Conservation (phyloP, 345 rosid genomes). For the Citropsis articulata region DNA sequence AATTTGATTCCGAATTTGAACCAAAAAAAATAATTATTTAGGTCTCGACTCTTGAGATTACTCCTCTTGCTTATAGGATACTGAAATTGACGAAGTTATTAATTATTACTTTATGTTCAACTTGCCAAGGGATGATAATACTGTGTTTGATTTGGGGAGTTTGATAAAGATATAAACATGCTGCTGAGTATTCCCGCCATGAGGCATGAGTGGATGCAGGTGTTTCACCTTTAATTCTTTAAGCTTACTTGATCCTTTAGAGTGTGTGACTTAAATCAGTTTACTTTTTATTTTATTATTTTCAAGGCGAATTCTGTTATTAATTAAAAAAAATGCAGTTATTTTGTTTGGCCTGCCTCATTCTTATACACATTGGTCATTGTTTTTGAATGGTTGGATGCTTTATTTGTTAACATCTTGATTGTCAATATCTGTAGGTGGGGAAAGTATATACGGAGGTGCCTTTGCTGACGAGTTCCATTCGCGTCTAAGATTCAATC, state of each 20-base stretch:
- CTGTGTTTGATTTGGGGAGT: not conserved
- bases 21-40: too few relatives aligned
- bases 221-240: not conserved
- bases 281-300: not conserved
- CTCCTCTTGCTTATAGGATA: not conserved
- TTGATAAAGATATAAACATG: not conserved
- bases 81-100: not conserved
- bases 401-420: not conserved
- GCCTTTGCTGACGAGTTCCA: slow-evolving; percentile 78
- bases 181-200: not conserved
- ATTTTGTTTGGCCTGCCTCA: not conserved
- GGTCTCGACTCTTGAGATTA: not conserved
- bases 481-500: slow-evolving; percentile 83
- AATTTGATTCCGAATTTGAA: not conserved
- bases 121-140: not conserved
- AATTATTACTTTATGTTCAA: not conserved
- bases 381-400: not conserved
- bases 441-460: slow-evolving; percentile 81
- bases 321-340: not conserved
- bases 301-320: not conserved
- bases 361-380: not conserved
- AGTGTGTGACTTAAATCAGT: not conserved
- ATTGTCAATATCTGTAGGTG: slow-evolving; percentile 37
- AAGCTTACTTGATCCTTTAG: not conserved
- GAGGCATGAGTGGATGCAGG: not conserved